Percentiles rank a stretch among this genome's conserved stretches.
These are phyloP conservation scores for California macrophylla DNA, from an alignment of 441 rosid species.

Conservation along the genomic window DNA sequence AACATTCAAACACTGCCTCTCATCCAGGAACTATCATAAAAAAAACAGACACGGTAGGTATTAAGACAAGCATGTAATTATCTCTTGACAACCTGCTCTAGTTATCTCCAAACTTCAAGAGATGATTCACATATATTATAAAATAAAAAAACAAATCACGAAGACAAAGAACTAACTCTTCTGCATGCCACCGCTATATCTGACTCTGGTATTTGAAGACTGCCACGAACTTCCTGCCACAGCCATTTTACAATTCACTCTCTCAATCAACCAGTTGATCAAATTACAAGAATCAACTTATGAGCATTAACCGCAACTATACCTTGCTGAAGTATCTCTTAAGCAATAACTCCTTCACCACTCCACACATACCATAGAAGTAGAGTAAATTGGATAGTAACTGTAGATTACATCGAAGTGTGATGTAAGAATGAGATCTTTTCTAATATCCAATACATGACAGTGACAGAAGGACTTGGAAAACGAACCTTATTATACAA, in stretches of 20 bases:
- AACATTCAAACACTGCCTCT: slow-evolving; percentile 69
- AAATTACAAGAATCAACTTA: not conserved
- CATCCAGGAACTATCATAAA: slow-evolving; percentile 55
- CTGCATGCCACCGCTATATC: slow-evolving; percentile 76
- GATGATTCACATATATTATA: slow-evolving; percentile 31
- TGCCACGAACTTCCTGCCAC: slow-evolving; percentile 69
- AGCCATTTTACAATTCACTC: slow-evolving; percentile 14
- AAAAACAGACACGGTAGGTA: slow-evolving; percentile 48
- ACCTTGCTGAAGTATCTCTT: slow-evolving; percentile 95
- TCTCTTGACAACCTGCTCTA: slow-evolving; percentile 20
- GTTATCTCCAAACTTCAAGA: slow-evolving; percentile 9
- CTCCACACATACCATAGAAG: slow-evolving; percentile 84
- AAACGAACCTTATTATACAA: slow-evolving; percentile 20
- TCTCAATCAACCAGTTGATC: slow-evolving; percentile 3
- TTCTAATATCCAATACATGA: too few species aligned
- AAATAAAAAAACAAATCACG: not conserved
- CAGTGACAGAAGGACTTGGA: not conserved
- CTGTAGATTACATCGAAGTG: slow-evolving; percentile 34
- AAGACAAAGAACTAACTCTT: slow-evolving; percentile 22
- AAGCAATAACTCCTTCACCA: slow-evolving; percentile 72
- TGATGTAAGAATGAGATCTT: not conserved
- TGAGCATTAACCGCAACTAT: slow-evolving; percentile 6
- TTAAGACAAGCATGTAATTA: slow-evolving; percentile 31
- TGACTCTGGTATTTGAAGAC: slow-evolving; percentile 64
- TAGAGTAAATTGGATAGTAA: slow-evolving; percentile 72